Evolutionary conservation across 2,329 filamentous ascomycete species (phyloP).

Genomic region (Colletotrichum incanum): DNA sequence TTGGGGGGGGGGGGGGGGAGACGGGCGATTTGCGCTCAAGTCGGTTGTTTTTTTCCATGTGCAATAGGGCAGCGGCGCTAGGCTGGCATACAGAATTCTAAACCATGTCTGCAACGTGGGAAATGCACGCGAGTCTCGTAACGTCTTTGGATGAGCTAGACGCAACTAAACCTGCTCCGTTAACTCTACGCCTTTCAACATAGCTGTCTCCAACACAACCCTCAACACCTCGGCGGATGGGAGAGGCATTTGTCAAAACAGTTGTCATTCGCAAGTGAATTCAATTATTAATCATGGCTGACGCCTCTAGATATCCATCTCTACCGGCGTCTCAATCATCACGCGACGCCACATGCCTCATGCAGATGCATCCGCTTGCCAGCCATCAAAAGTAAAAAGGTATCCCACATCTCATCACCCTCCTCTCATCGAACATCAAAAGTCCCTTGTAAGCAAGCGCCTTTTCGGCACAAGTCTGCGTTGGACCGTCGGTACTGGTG

Average conservation of each 20-base stretch:
- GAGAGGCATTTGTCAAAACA: not conserved
- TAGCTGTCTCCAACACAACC: not conserved
- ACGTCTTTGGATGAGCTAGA: not conserved
- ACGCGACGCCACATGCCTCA: slow-evolving; percentile 25
- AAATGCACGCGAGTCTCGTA: not conserved
- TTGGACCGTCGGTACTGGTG: not conserved
- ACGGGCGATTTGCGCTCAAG: not conserved
- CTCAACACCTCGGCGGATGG: not conserved
- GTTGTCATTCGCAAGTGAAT: not conserved
- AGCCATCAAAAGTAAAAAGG: not conserved
- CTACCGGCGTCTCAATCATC: slow-evolving; percentile 15
- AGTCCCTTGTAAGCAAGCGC: not conserved
- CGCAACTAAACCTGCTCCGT: not conserved
- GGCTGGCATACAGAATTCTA: slow-evolving; percentile 22
- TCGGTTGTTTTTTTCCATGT: slow-evolving; percentile 4
- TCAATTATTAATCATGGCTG: slow-evolving; percentile 7
- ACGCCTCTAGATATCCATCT: slow-evolving; percentile 14
- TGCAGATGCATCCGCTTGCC: slow-evolving; percentile 38
- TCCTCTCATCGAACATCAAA: not conserved
- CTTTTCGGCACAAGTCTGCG: slow-evolving; percentile 2
- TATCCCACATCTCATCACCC: not conserved
- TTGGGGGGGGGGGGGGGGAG: not conserved
- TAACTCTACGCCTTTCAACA: not conserved
- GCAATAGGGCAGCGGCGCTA: slow-evolving; percentile 34
- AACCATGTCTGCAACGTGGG: not conserved